These are phyloP conservation scores for Botrytis galanthina DNA, from an alignment of 2,329 filamentous ascomycete species.

Conservation along the genomic window DNA sequence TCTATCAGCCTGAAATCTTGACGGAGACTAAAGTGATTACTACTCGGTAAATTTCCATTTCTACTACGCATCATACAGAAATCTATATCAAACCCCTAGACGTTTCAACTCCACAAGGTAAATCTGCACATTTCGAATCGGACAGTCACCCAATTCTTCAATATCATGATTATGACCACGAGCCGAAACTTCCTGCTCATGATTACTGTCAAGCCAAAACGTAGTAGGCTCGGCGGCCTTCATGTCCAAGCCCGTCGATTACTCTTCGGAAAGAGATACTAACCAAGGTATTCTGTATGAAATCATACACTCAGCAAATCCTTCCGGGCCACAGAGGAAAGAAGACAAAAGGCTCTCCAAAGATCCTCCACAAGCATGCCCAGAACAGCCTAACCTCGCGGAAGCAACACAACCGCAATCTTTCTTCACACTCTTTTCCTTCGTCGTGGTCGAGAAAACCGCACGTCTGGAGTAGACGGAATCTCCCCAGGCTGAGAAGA, in stretches of 20 bases:
- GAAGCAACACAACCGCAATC: not conserved
- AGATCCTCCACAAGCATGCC: not conserved
- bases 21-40: too few relatives aligned
- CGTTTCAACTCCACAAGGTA: rapidly evolving
- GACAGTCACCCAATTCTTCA: not conserved
- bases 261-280: not conserved
- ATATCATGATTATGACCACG: not conserved
- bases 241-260: not conserved
- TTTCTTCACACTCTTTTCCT: too few relatives aligned
- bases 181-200: rapidly evolving
- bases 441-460: not conserved
- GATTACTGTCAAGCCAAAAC: not conserved
- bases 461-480: too few relatives aligned
- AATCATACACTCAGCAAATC: not conserved
- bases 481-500: not conserved
- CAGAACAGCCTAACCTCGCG: rapidly evolving
- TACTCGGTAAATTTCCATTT: too few relatives aligned
- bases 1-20: too few relatives aligned
- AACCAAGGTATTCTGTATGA: rapidly evolving
- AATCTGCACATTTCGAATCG: not conserved
- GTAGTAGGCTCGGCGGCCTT: not conserved
- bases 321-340: not conserved
- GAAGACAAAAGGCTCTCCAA: not conserved
- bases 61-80: too few relatives aligned
- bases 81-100: too few relatives aligned